Base-by-base conservation (phyloP, 495 filamentous ascomycete genomes). In the Penicillium soppii region DNA sequence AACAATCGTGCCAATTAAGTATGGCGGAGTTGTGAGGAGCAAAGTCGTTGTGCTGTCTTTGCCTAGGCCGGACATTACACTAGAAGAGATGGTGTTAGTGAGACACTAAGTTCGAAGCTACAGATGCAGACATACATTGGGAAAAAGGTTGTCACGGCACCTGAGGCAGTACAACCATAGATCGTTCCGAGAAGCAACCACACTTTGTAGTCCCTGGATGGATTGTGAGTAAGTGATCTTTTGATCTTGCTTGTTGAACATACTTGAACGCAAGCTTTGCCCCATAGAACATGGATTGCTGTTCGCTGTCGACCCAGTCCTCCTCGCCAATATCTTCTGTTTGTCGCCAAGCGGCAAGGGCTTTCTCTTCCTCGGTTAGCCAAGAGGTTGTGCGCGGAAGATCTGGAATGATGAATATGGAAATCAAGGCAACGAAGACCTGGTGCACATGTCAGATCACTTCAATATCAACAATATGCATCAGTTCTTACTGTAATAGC, bases 141-240 rank as follows among this genome's bases (percentile, higher is more conserved):
- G 66, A 91, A 91, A 77, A 91, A 91, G 61, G 90, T 89, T 12
- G 85, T 88, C 7, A 89, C 83, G 4, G 83, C 82, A 30, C 79
- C 83, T 23, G 79, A 76, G 10, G 82, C 76, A 4, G 87, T 81
- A 64, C 86, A 82, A 52, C 82, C 78, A 62, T 75, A 57, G 46
- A 82, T 78, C 38, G 48, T 36, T 16, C 54, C 54, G 7, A 57
- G 49, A 9, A 57, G 48, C 19, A 57, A n/a, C 54, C 54, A 57
- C 12, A 39, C 17, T 32, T 57, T 57, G 13, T 51, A 51, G 23
- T 57, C 54, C 29, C 54, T 57, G 25, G 16, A 25, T 7, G 15
- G 6, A 32, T 12, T 16, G 19, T 25, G 5, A 32, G 29, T 33
- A 6, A 47, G 21, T 25, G 8, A 2, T 16, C 13, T 17, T 15